These are phyloP conservation scores for Fabrea salina DNA, from an alignment of 169 alveolate species.

Conservation along the genomic window DNA sequence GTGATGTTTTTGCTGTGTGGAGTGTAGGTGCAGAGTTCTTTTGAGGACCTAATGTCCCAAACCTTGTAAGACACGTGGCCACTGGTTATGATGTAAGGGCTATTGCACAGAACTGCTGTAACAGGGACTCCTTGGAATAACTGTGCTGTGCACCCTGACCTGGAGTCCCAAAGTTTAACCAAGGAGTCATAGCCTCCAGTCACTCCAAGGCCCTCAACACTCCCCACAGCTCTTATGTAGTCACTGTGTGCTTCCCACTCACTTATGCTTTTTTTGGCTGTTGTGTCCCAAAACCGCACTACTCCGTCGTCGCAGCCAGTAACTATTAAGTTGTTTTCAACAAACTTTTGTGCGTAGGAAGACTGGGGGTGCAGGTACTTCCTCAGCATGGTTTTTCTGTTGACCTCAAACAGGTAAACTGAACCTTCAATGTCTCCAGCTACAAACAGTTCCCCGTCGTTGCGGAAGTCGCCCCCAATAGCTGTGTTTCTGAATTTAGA, in stretches of 20 bases:
- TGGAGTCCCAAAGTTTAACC: conserved; percentile 12
- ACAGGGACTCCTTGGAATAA: conserved; percentile 6
- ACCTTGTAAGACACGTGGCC: conserved; percentile 25
- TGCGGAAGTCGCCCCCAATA: conserved; percentile 9
- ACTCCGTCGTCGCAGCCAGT: conserved; percentile 14
- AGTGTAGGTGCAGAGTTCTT: not conserved
- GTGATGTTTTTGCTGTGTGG: conserved; percentile 31
- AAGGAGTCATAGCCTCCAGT: conserved; percentile 10
- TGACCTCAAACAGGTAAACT: conserved; percentile 4
- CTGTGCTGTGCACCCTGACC: not conserved
- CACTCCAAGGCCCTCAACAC: not conserved
- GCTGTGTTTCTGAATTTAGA: not conserved
- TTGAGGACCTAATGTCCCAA: not conserved
- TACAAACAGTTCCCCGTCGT: conserved; percentile 23
- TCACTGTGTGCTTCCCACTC: not conserved
- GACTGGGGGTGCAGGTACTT: conserved; percentile 1
- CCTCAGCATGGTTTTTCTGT: conserved; percentile 11
- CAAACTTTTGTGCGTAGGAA: not conserved
- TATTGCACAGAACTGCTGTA: not conserved
- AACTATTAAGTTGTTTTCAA: not conserved
- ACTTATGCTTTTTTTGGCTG: not conserved
- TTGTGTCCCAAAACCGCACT: conserved; percentile 2
- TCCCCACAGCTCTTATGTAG: conserved; percentile 14
- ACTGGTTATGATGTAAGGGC: not conserved
- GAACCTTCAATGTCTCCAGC: conserved; percentile 33